Base-by-base conservation (phyloP, 208 protist genomes). In the Trypanosoma rangeli region DNA sequence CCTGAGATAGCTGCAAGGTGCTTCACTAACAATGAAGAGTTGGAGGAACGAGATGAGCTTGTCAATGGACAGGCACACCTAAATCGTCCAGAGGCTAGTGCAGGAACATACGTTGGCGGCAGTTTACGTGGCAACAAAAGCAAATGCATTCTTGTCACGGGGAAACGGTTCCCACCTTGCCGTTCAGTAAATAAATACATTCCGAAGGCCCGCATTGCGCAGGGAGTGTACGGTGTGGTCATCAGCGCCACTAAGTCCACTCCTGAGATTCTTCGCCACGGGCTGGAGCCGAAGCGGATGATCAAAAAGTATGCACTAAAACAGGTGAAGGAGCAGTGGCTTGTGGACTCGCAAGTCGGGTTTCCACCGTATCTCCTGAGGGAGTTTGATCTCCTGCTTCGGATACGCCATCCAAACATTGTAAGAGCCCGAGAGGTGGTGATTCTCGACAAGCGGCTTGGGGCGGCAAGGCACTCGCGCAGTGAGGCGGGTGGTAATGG, bases 221-320 rank as follows among this genome's bases (percentile, higher is more conserved):
- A 90, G 46, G 91, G 90, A 29, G 91, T 94, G 39, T 96, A 96
- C 66, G 91, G 91, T 44, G 86, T 96, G 3, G 91, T 96, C 1
- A 90, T 85, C 35, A 78, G 79, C 42, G 91, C 88, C 9, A 74
- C 35, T 3, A 62, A 64, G 56, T 12, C 44, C 26, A 64, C 53
- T 37, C 29, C 28, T 72, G 52, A 12, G 10, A 29, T 10, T 15
- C 50, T 8, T 55, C 10, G 48, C 26, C 54, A 59, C 10, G 31
- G 28, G 1, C 8, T 5, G 13, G 44, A 54, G 9, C 39, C 12
- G 20, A 53, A 52, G 48, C 29, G 16, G 68, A n/a, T 16, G 33
- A 24, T 55, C 29, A 61, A 65, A 39, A 81, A 73, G 56, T 92
- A 79, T 65, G 91, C 91, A 10, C 68, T 94, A 13, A 96, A 96